Base-by-base conservation (phyloP, 2,329 filamentous ascomycete species). In the Knoxdaviesia proteae region DNA sequence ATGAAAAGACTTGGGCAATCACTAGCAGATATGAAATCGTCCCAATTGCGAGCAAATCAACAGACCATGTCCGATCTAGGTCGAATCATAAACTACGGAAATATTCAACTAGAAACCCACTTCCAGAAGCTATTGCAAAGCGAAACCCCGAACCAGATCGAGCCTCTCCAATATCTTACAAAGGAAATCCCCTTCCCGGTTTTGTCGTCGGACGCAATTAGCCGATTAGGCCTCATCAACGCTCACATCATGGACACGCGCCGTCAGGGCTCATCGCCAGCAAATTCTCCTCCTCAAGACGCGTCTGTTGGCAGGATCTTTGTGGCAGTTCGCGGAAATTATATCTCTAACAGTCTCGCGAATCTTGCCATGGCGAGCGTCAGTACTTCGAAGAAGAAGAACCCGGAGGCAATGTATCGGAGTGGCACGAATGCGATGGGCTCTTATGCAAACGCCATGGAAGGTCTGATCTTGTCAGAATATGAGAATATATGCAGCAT, bases 1-100 rank as follows among this genome's bases (percentile, higher is more conserved):
- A 74, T 96, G 50, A 90, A 92, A 61, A 80, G 90, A 37, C 74
- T 94, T 33, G 86, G 80, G 52, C 81, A 81, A 56, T 82, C 87
- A n/a, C 68, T 94, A 44, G 62, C 67, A 46, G 83, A 93, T 47
- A 79, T 98, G 62, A 82, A 81, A 56, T 71, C 81, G 3, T 88
- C 88, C n/a, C 94, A 94, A 51, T 64, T 98, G 42, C 77, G 84
- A 44, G 82, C 87, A 7, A 96, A 94, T 46, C 87, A 96, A 56
- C 79, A 87, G 57, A 86, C 86, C 3, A 82, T 90, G 44, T 64
- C 74, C 38, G 86, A 94, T 47, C 71, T 94, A 43, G 79, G 74
- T 43, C 71, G 76, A 7, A 67, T 98, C 34, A 66, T 94, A 46
- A 81, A 78, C 52, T 73, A 75, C 5, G 90, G 86, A 30, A 86